Percentiles rank a stretch among this genome's conserved stretches.
These are phyloP conservation scores for Chlorella ohadii DNA, from an alignment of 139 green algal genomes.

Conservation along the genomic window DNA sequence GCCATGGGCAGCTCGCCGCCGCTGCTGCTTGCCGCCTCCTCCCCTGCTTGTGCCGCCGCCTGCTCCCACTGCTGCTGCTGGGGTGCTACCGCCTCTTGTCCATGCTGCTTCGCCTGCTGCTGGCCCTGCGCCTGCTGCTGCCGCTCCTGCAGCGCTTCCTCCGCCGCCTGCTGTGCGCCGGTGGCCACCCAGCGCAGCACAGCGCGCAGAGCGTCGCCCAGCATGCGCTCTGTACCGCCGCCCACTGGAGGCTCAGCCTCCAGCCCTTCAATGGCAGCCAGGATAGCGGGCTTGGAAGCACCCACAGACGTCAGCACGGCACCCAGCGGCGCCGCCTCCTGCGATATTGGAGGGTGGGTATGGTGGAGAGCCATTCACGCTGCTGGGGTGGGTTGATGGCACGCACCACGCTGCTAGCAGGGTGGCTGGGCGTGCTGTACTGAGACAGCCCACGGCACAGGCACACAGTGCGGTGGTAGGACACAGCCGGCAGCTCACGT, in stretches of 20 bases:
- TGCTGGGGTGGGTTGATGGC: no score
- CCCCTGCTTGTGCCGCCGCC: not conserved
- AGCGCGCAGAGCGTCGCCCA: conserved; percentile 24
- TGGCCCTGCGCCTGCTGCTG: not conserved
- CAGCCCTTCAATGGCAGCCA: not conserved
- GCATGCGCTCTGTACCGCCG: not conserved
- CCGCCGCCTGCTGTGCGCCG: not conserved
- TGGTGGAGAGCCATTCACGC: no score
- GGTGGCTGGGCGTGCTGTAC: no score
- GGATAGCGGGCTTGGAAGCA: conserved; percentile 53
- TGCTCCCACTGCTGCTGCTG: not conserved
- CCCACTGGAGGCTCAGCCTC: not conserved
- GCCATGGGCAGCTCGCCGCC: not conserved
- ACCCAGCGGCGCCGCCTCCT: conserved; percentile 78
- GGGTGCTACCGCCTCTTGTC: not conserved
- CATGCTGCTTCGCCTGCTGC: not conserved
- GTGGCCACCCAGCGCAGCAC: conserved; percentile 26
- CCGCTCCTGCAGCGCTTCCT: not conserved
- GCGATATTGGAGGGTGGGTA: no score
- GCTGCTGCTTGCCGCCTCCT: not conserved
- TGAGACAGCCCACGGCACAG: no score
- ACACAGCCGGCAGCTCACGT: no score
- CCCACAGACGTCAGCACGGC: conserved; percentile 76
- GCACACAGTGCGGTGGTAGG: no score
- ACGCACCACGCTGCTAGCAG: no score